Evolutionary conservation across 2,329 filamentous ascomycete species (phyloP), one percentile per base, ranked within the genome.

Genomic region (Colletotrichum tamarilloi): DNA sequence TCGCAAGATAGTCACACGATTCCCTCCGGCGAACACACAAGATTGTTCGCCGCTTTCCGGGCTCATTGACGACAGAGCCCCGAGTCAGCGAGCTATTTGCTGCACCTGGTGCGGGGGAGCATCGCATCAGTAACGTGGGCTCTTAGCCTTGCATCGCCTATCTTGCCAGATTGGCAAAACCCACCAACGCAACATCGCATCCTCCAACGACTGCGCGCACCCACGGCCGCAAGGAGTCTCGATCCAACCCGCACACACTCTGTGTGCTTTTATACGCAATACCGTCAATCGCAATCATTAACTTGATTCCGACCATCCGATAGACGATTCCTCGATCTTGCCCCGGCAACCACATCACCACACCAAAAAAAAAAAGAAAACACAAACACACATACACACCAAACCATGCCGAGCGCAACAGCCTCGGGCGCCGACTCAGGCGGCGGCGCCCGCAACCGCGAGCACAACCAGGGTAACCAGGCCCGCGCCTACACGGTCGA

Each of bases 401-500:
- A 57, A 60, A 57, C 30, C 74, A 87, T 86, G 85, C 81, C 85
- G 77, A 86, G 85, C 83, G 88, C 88, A 80, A 86, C 84, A 73
- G 82, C 88, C 76, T 89, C 89, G 69, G 89, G 89, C 80, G 85
- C 87, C 78, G 87, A 89, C 79, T 82, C 87, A 78, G 82, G 83
- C 77, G 77, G 72, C 75, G 79, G 82, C 60, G 83, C 86, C 76
- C 87, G 87, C 69, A 83, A 82, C 77, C 91, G 91, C 78, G 88
- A 92, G 71, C 93, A 95, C 84, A 92, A 94, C 81, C 93, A 95
- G 81, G 93, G 93, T 76, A 93, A 92, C 82, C 90, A 92, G 77
- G 91, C 91, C 72, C 92, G 94, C 77, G 89, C 93, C 80, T 98
- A 92, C 84, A 99, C 97, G 1, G 87, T 90, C 35, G 95, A 98